These are phyloP conservation scores for Pseudogymnoascus sp. DNA, from an alignment of 2,329 filamentous ascomycete genomes.

Conservation along the genomic window DNA sequence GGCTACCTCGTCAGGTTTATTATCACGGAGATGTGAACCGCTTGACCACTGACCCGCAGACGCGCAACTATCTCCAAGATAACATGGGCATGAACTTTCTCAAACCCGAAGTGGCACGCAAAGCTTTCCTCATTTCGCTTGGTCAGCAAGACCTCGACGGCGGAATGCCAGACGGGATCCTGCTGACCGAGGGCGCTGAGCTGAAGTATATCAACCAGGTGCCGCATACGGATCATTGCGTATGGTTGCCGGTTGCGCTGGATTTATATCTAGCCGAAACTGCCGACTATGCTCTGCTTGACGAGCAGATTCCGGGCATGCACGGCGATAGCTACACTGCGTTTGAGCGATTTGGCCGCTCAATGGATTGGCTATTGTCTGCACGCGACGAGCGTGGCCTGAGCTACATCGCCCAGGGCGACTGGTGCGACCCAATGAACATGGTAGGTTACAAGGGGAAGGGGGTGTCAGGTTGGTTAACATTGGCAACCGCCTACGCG, in stretches of 20 bases:
- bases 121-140: slow-evolving; percentile 41
- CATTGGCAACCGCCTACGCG: slow-evolving; percentile 45
- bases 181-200: slow-evolving; percentile 44
- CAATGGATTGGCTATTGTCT: slow-evolving; percentile 47
- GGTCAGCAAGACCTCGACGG: slow-evolving; percentile 45
- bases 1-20: slow-evolving; percentile 48
- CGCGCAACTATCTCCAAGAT: slow-evolving; percentile 50
- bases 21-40: slow-evolving; percentile 53
- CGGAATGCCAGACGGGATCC: slow-evolving; percentile 50
- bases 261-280: slow-evolving; percentile 49
- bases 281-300: slow-evolving; percentile 41
- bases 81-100: slow-evolving; percentile 54
- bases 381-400: slow-evolving; percentile 44
- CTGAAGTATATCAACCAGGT: slow-evolving; percentile 54
- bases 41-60: slow-evolving; percentile 49
- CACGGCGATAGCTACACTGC: slow-evolving; percentile 41
- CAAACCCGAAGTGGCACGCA: slow-evolving; percentile 40
- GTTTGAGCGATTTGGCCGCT: slow-evolving; percentile 45
- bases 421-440: slow-evolving; percentile 55
- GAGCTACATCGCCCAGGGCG: slow-evolving; percentile 49
- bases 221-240: slow-evolving; percentile 52
- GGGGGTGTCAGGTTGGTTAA: slow-evolving; percentile 51
- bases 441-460: slow-evolving; percentile 52
- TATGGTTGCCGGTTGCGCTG: slow-evolving; percentile 47
- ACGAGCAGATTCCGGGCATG: slow-evolving; percentile 34